A percentile compares a stretch with the other conserved stretches of the same genome.
These are phyloP conservation scores for Tranzscheliella williamsii DNA, from an alignment of 1,284 basidiomycete genomes.

Conservation along the genomic window DNA sequence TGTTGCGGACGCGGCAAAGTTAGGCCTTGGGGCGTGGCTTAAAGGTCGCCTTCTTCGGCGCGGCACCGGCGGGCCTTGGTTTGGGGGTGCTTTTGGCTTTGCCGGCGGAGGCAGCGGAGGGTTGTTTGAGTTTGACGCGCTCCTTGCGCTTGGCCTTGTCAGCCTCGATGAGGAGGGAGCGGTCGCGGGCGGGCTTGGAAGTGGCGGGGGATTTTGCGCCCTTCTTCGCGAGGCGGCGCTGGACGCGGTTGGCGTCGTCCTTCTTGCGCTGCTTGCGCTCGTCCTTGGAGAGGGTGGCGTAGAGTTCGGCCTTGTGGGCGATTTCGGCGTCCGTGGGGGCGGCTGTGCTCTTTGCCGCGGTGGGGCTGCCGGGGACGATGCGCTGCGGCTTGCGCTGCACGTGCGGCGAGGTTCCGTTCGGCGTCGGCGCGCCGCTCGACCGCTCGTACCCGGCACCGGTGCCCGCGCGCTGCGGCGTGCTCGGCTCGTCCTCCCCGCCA, in stretches of 20 bases:
- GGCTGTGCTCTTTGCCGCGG: conserved; percentile 1
- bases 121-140: conserved; percentile 24
- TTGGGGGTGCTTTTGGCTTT: conserved; percentile 1
- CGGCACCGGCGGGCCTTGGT: no score
- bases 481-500: conserved; percentile 3
- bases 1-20: no score
- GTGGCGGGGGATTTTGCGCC: conserved; percentile 26
- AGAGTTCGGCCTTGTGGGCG: conserved; percentile 35
- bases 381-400: conserved; percentile 3
- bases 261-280: conserved; percentile 50
- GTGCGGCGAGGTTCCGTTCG: conserved; percentile 53
- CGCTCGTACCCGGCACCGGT: conserved; percentile 20
- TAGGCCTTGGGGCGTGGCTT: no score
- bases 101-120: neutral
- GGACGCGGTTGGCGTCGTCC: conserved; percentile 45
- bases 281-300: conserved; percentile 42
- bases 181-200: neutral
- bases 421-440: conserved; percentile 53
- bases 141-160: conserved; percentile 36
- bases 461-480: conserved; percentile 19
- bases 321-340: conserved; percentile 6
- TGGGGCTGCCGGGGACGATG: conserved; percentile 13
- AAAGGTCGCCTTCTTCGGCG: no score
- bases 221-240: conserved; percentile 55
- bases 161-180: conserved; percentile 14